Percentiles rank a stretch among this genome's conserved stretches.
Conservation (phyloP, 176 grass and related monocot genomes). For the Eleusine indica region DNA sequence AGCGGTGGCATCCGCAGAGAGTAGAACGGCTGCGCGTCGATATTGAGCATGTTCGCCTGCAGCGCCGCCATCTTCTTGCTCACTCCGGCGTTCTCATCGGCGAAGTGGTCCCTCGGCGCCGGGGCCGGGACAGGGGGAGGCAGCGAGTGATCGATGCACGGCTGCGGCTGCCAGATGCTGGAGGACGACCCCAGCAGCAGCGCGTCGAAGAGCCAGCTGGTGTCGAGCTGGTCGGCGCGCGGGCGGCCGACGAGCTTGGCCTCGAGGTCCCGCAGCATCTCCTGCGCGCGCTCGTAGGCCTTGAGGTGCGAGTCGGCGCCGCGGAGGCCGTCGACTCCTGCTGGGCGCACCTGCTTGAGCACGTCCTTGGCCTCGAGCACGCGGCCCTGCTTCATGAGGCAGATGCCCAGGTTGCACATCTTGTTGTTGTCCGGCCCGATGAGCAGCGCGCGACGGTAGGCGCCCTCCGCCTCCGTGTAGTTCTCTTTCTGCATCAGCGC, state of each 20-base stretch:
- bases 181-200: conserved; percentile 66
- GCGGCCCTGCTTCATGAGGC: conserved; percentile 86
- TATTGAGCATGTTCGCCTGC: conserved; percentile 60
- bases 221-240: conserved; percentile 36
- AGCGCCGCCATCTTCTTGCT: conserved; percentile 27
- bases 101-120: conserved; percentile 48
- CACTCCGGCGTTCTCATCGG: conserved; percentile 57
- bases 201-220: conserved; percentile 84
- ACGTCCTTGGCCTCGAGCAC: conserved; percentile 92
- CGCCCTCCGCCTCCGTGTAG: conserved; percentile 87
- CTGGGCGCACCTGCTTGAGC: conserved; percentile 82
- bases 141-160: conserved; percentile 66
- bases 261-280: conserved; percentile 96
- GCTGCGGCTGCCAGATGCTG: conserved; percentile 93
- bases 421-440: conserved; percentile 96
- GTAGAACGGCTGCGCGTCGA: conserved; percentile 85
- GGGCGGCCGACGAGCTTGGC: conserved; percentile 56
- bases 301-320: conserved; percentile 95
- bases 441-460: conserved; percentile 72
- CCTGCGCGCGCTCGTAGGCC: conserved; percentile 85
- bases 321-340: conserved; percentile 67
- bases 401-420: conserved; percentile 98
- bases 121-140: conserved; percentile 36
- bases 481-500: conserved; percentile 98
- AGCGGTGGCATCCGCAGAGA: conserved; percentile 54